Conservation (phyloP, 306 rosid genomes). For the Hippophae gyantsensis region DNA sequence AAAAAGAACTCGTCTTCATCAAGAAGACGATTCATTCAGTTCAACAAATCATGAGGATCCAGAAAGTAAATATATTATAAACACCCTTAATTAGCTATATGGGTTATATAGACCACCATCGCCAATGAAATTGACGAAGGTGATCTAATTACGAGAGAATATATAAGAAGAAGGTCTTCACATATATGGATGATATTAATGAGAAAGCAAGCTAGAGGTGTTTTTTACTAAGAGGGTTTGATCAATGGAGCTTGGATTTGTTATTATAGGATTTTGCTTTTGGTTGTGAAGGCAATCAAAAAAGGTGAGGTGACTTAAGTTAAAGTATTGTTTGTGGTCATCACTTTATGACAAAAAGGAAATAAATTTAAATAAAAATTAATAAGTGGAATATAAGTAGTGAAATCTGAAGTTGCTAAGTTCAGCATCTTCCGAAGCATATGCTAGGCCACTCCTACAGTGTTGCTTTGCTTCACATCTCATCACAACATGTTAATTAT, state of each 20-base stretch:
- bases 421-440: slow-evolving; percentile 79
- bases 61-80: slow-evolving; percentile 4
- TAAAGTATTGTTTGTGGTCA: slow-evolving; percentile 23
- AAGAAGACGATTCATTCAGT: slow-evolving; percentile 24
- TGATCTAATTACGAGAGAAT: slow-evolving; percentile 9
- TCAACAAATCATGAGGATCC: background rate
- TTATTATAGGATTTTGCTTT: slow-evolving; percentile 40
- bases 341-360: slow-evolving; percentile 29
- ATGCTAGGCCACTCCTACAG: slow-evolving; percentile 42
- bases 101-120: background rate
- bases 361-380: slow-evolving; percentile 17
- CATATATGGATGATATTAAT: slow-evolving; percentile 21
- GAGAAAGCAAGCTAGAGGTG: slow-evolving; percentile 7
- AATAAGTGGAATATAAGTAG: slow-evolving; percentile 10
- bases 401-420: slow-evolving; percentile 36
- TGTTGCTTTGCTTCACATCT: slow-evolving; percentile 28
- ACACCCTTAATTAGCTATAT: slow-evolving; percentile 23
- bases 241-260: slow-evolving; percentile 28
- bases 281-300: slow-evolving; percentile 49
- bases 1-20: slow-evolving; percentile 33
- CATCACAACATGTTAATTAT: slow-evolving; percentile 20
- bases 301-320: slow-evolving; percentile 59
- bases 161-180: background rate
- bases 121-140: slow-evolving; percentile 22
- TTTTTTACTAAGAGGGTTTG: slow-evolving; percentile 42